A percentile compares a stretch with the other conserved stretches of the same genome.
phyloP scores from a whole-genome alignment of 805 yeast species.

The Pichia rugopelliculosa region DNA sequence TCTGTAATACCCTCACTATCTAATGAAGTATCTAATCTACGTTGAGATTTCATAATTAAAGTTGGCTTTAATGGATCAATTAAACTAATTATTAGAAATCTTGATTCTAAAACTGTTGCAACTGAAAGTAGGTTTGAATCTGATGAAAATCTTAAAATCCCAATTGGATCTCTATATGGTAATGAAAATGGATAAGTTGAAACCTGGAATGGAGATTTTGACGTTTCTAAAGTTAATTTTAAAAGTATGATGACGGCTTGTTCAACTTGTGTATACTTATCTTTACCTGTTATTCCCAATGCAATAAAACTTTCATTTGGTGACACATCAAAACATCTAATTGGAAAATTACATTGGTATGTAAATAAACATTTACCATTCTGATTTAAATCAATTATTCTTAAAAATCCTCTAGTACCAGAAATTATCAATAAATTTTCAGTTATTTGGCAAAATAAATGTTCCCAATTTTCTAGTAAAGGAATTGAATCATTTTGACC shows the following conservation, averaged over 20 bases:
- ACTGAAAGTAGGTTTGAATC: constrained; percentile 67
- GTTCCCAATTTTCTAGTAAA: constrained; percentile 48
- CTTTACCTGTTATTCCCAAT: constrained; percentile 77
- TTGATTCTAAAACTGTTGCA: constrained; percentile 67
- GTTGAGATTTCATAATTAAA: constrained; percentile 57
- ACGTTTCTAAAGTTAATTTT: constrained; percentile 12
- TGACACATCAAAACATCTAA: constrained; percentile 70
- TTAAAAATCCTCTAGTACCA: constrained; percentile 63
- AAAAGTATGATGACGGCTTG: constrained; percentile 68
- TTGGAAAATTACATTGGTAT: constrained; percentile 63
- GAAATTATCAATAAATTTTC: constrained; percentile 56
- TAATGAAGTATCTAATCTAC: constrained; percentile 55
- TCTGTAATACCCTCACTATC: constrained; percentile 90
- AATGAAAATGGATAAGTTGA: constrained; percentile 44
- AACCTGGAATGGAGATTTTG: constrained; percentile 11
- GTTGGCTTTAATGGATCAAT: constrained; percentile 57
- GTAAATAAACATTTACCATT: constrained; percentile 62
- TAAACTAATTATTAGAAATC: constrained; percentile 70
- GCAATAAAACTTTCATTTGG: constrained; percentile 60
- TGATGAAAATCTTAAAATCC: constrained; percentile 62
- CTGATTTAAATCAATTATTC: constrained; percentile 52
- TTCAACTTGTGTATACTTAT: constrained; percentile 57
- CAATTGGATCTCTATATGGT: constrained; percentile 83
- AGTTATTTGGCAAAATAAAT: constrained; percentile 51
- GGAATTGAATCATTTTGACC: constrained; percentile 25